phyloP scores from a whole-genome alignment of 148 eudicot genomes.

The Spergularia bocconei region DNA sequence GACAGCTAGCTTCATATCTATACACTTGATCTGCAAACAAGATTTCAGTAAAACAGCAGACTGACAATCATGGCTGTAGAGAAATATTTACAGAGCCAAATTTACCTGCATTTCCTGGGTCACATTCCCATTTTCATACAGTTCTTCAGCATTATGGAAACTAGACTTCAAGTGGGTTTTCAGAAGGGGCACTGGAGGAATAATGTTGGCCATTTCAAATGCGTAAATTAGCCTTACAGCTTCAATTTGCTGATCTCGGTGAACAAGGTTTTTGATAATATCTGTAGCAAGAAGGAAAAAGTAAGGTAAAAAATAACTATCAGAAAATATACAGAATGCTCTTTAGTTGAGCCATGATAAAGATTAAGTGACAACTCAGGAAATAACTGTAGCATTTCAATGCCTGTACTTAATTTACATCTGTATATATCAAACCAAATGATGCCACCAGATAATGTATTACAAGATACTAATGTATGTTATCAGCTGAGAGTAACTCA shows the following conservation, averaged over 20 bases:
- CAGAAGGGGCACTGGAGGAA: conserved; percentile 28
- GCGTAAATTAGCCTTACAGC: conserved; percentile 31
- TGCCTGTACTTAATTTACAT: too few species aligned
- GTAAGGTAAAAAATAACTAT: not conserved
- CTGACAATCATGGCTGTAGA: not conserved
- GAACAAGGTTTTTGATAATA: conserved; percentile 25
- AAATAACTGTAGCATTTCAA: not conserved
- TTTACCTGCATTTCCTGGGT: conserved; percentile 19
- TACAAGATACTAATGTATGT: too few species aligned
- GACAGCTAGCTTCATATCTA: conserved; percentile 21
- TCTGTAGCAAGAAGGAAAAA: conserved; percentile 16
- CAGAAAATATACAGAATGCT: too few species aligned
- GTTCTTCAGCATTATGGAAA: conserved; percentile 16
- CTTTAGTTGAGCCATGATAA: too few species aligned
- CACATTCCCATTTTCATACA: conserved; percentile 13
- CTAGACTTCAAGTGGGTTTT: conserved; percentile 17
- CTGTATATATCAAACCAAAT: too few species aligned
- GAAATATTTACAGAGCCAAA: not conserved
- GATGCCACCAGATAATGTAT: too few species aligned
- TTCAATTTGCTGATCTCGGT: conserved; percentile 23
- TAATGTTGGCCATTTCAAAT: conserved; percentile 25
- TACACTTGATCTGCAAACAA: conserved; percentile 29
- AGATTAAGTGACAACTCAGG: not conserved
- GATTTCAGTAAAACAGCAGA: not conserved
- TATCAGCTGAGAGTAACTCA: too few species aligned